These are phyloP conservation scores for Myxozyma lipomycoides DNA, from an alignment of 805 yeast species.

Conservation along the genomic window DNA sequence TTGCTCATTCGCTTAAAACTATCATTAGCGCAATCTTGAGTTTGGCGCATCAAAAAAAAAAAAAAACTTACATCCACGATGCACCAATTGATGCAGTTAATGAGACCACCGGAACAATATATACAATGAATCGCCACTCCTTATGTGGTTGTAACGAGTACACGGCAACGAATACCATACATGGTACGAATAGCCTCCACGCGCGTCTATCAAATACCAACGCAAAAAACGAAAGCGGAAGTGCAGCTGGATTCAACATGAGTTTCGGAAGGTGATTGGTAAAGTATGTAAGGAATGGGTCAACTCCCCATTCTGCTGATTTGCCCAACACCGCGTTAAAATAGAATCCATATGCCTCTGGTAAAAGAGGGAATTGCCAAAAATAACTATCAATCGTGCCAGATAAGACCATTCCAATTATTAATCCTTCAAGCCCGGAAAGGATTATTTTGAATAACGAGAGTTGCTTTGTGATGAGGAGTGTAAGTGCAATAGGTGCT, in stretches of 20 bases:
- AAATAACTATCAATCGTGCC: conserved; percentile 64
- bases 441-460: conserved; percentile 42
- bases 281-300: conserved; percentile 70
- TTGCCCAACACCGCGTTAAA: conserved; percentile 77
- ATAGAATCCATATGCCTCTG: conserved; percentile 68
- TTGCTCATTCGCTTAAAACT: conserved; percentile 22
- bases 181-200: conserved; percentile 44
- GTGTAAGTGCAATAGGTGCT: conserved; percentile 42
- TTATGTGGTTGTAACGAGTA: conserved; percentile 86
- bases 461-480: conserved; percentile 47
- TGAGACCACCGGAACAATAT: conserved; percentile 66
- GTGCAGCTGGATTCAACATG: conserved; percentile 36
- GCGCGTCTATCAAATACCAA: conserved; percentile 38
- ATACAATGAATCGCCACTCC: conserved; percentile 88
- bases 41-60: no score
- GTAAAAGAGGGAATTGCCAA: conserved; percentile 61
- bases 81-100: conserved; percentile 63
- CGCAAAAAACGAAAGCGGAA: conserved; percentile 43
- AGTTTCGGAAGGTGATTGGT: conserved; percentile 47
- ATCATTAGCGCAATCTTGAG: background rate
- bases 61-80: conserved; percentile 12
- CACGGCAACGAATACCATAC: conserved; percentile 52
- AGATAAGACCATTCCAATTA: conserved; percentile 50
- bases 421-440: conserved; percentile 47
- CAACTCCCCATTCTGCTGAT: conserved; percentile 74